Evolutionary conservation across 768 basidiomycete species (phyloP), one percentile per base, ranked within the genome.

Genomic region (Fomitopsis pulvina): DNA sequence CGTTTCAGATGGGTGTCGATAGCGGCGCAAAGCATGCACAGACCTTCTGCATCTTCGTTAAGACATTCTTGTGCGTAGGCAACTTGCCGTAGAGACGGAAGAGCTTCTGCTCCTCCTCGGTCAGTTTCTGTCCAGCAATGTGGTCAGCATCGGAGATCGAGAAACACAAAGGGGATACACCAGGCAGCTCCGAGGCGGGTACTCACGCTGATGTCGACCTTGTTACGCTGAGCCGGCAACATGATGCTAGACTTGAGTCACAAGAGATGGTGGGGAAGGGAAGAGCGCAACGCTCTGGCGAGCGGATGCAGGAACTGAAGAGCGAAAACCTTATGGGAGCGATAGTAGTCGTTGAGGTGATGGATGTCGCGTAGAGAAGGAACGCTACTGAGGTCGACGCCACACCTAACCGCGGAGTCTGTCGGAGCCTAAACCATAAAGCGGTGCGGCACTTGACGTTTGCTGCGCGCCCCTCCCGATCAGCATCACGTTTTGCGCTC

Each of bases 1-100:
- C 24, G 30, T 50, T 47, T 54, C 32, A 49, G 28, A 39, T 44
- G 21, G 9, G 30, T 20, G 39, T 21, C 29, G 4, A 37, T 22
- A 41, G 4, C 24, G 20, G 26, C 20, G 30, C 21, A 43, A 25
- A 41, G 39, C 2, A 37, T 16, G 27, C 2, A 27, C 75, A 44
- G 40, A 90, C 94, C 83, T 92, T 95, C 69, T 93, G 91, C 86
- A 96, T 92, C 75, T 92, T 93, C 63, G 77, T 86, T 57, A 98
- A 78, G 47, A 88, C 73, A 67, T 88, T 93, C 83, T 97, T 98
- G 69, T 92, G 90, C 2, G 83, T 81, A 21, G 95, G 95, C 28
- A 95, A 73, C 68, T 93, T 95, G 50, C 95, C 95, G 70, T 98
- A 98, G 67, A 90, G 82, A 58, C 84, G 78, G 71, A 97, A 93